Base-by-base conservation (phyloP, 441 rosid genomes). In the Cnidoscolus chayamansa region DNA sequence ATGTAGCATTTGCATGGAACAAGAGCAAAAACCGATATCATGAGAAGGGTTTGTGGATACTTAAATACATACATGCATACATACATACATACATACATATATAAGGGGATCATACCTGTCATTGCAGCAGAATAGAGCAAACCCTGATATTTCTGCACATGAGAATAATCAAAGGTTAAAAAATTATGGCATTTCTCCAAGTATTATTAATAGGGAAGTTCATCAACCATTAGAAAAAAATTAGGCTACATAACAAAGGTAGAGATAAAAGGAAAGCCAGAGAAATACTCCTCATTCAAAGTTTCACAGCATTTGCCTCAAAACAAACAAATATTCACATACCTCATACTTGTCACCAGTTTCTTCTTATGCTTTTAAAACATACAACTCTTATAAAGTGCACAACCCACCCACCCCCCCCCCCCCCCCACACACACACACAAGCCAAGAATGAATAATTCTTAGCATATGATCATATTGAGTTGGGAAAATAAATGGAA, bases 101-200 rank as follows among this genome's bases (percentile, higher is more conserved):
- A 35, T 35, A 19, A n/a, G 30, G 45, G 61, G 31, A 54, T 17
- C 71, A 61, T 71, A 90, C 98, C 97, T 77, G 86, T 77, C 93
- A 87, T 79, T 25, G 88, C 92, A 81, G 90, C 73, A 69, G 97
- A 82, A 78, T 89, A 88, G 61, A 88, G 68, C 72, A 86, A 61
- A 35, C 75, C 79, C 68, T 74, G 70, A 70, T 82, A 86, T 77
- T 86, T 87, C 97, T 94, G 88, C 85, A 83, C 16, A 81, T 73
- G 25, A 73, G 49, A 79, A 16, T 32, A 8, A 61, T n/a, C 11
- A n/a, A 7, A 65, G 20, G 59, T 72, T 0, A 77, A 48, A 72
- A 62, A 20, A 17, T 47, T 16, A 40, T 51, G 35, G 12, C 15
- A 70, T 35, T 31, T 32, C 49, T 72, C 45, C 74, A 55, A 54